Evolutionary conservation across 2,329 filamentous ascomycete species (phyloP), one percentile per base, ranked within the genome.

Genomic region (Emmonsia crescens): DNA sequence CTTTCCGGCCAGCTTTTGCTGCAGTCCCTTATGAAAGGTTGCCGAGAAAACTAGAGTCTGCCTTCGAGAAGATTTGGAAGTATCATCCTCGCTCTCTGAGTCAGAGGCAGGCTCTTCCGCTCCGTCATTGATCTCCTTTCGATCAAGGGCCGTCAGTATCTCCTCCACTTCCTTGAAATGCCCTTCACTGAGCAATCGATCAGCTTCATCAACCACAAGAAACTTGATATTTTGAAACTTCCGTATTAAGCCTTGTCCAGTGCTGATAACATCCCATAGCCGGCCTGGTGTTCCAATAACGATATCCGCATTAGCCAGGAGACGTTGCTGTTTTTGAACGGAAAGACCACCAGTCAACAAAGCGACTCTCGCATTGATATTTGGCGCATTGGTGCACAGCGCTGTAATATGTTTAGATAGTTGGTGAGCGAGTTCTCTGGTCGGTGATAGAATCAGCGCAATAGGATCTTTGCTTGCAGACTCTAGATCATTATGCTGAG

Each of bases 31-130:
- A 72, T 96, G 89, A 74, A 99, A 96, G 0, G 94, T 99, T 0
- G 94, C 94, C 0, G 94, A 97, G 74, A 99, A 99, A 24, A 99
- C 91, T 0, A 99, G 82, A 0, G 92, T 97, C 72, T 99, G 94
- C 48, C 93, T 82, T 70, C 49, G 78, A 71, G 65, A 66, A 59
- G 61, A 27, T 29, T 52, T 64, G 10, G 66, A 62, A 6, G 74
- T 69, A 0, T 78, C 75, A 10, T 81, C 78, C 3, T 81, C 78
- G 1, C 80, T 79, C n/a, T 65, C 64, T 5, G 64, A 60, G 2
- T 69, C 66, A 44, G 70, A 63, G 19, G 71, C 72, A 1, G 68
- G 68, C 33, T 70, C 65, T 16, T 71, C 71, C n/a, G 70, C 24
- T 1, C 79, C 76, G 38, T 78, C 75, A 5, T 79, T 76, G 0